phyloP scores from a whole-genome alignment of 345 rosid genomes.

The Eucalyptus regnans region DNA sequence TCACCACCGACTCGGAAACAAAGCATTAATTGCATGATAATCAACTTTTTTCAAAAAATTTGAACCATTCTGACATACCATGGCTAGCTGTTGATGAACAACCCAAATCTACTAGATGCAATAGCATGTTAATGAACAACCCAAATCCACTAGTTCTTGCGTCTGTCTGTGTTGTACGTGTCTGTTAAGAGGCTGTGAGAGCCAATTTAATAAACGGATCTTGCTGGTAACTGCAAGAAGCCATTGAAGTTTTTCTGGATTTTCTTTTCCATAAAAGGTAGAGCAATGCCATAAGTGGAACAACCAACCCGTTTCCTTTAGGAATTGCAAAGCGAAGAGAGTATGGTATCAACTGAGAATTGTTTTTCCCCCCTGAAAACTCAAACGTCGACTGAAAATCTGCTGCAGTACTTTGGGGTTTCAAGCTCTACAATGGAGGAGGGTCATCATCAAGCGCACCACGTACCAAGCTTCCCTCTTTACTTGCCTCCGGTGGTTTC shows the following conservation, averaged over 20 bases:
- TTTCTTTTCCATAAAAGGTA: background rate
- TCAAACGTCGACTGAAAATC: background rate
- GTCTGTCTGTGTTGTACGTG: background rate
- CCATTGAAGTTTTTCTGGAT: background rate
- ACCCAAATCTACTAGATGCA: too few relatives aligned
- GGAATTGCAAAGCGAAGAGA: background rate
- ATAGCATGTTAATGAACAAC: background rate
- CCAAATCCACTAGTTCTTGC: background rate
- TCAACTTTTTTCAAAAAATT: background rate
- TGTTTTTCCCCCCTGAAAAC: background rate
- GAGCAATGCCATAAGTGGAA: background rate
- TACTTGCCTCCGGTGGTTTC: background rate
- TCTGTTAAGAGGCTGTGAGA: background rate
- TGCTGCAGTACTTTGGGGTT: conserved; percentile 11
- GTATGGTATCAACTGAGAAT: background rate
- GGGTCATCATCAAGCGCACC: background rate
- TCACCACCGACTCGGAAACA: conserved; percentile 65
- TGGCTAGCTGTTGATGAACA: background rate
- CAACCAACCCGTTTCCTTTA: background rate
- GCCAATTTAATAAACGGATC: background rate
- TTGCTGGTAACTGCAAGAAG: background rate
- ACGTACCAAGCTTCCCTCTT: background rate
- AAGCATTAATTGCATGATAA: background rate
- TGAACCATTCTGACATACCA: background rate
- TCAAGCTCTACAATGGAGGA: conserved; percentile 25